Percentiles rank a stretch among this genome's conserved stretches.
Evolutionary conservation across 345 rosid species (phyloP).

Genomic region (Gossypium raimondii): DNA sequence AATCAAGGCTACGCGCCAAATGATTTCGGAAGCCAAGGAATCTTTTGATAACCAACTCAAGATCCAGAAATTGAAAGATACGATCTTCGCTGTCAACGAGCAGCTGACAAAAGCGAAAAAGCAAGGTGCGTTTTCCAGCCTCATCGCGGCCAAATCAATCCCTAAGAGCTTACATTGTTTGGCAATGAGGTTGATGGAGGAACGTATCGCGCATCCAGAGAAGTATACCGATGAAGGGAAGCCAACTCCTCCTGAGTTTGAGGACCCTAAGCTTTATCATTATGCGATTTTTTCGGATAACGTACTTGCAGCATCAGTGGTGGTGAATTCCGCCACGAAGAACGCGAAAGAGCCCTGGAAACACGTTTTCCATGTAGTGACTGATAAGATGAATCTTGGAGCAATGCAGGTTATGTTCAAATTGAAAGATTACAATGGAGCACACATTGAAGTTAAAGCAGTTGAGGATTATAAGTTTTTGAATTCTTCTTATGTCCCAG

Average conservation of each 20-base stretch:
- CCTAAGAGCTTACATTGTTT: constrained; percentile 94
- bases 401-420: constrained; percentile 99
- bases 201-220: constrained; percentile 81
- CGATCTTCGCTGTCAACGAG: constrained; percentile 84
- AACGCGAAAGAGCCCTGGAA: constrained; percentile 90
- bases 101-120: constrained; percentile 85
- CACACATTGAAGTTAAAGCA: constrained; percentile 92
- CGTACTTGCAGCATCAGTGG: constrained; percentile 89
- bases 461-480: constrained; percentile 93
- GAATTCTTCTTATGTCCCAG: constrained; percentile 93
- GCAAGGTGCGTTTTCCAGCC: constrained; percentile 93
- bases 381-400: constrained; percentile 97
- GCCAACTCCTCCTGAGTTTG: constrained; percentile 51
- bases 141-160: constrained; percentile 92
- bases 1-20: constrained; percentile 82
- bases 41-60: constrained; percentile 91
- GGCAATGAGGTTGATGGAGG: constrained; percentile 95
- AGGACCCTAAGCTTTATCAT: constrained; percentile 82
- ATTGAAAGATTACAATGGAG: constrained; percentile 84
- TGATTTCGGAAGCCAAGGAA: constrained; percentile 86
- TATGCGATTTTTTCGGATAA: constrained; percentile 93
- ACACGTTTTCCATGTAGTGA: constrained; percentile 93
- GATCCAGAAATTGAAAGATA: constrained; percentile 95
- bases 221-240: constrained; percentile 80
- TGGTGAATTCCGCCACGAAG: constrained; percentile 95